Percentiles rank a stretch among this genome's conserved stretches.
Evolutionary conservation across 139 green algal genomes (phyloP).

Genomic region (Coelastrella sp.): DNA sequence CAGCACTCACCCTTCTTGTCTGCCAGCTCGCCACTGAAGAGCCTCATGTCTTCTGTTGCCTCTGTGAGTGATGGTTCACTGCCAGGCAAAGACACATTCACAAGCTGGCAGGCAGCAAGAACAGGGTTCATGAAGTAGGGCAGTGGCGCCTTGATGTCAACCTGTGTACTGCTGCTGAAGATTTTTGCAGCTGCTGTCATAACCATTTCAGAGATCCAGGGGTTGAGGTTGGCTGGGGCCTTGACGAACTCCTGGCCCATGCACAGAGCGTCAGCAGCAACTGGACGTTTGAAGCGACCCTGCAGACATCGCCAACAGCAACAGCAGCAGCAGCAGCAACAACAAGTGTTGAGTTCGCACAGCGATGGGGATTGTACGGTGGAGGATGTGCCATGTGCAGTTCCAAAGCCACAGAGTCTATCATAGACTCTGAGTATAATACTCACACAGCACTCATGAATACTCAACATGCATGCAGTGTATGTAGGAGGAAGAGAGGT

Average conservation of each 20-base stretch:
- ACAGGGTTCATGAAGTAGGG: constrained; percentile 54
- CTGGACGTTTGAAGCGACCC: constrained; percentile 45
- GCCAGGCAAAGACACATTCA: constrained; percentile 23
- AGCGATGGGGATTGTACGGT: too few relatives aligned
- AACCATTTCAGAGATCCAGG: constrained; percentile 45
- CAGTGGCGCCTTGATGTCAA: constrained; percentile 32
- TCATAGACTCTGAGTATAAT: too few relatives aligned
- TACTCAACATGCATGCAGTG: too few relatives aligned
- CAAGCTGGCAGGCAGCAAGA: constrained; percentile 47
- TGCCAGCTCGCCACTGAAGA: constrained; percentile 23
- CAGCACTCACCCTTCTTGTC: constrained; percentile 38
- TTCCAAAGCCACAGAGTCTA: too few relatives aligned
- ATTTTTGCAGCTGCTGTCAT: constrained; percentile 41
- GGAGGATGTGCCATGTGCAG: too few relatives aligned
- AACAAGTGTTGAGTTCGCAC: too few relatives aligned
- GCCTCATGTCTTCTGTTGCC: constrained; percentile 45
- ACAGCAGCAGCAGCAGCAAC: background rate
- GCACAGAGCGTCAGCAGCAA: constrained; percentile 38
- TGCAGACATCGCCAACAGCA: constrained; percentile 1
- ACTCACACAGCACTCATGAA: too few relatives aligned
- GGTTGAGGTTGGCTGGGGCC: constrained; percentile 25
- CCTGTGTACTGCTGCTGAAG: constrained; percentile 47
- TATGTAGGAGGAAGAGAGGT: too few relatives aligned
- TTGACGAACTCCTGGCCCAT: constrained; percentile 58
- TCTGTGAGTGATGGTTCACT: background rate